Evolutionary conservation across 129 eudicot species (phyloP).

Genomic region (Saussurea involucrata): DNA sequence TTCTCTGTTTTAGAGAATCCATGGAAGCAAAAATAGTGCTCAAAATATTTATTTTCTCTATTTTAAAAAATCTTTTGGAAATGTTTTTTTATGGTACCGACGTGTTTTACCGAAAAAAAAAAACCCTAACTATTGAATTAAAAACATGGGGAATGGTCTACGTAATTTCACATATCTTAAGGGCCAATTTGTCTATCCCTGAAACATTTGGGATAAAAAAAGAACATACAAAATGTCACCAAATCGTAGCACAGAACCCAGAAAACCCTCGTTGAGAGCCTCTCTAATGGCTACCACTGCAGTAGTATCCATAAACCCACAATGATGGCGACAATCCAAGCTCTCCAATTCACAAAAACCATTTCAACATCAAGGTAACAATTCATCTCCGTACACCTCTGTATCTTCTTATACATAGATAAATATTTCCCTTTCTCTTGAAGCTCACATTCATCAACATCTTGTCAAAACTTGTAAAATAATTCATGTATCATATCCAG

Average conservation of each 20-base stretch:
- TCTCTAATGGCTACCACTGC: conserved; percentile 23
- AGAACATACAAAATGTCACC: not conserved
- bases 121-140: not conserved
- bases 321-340: conserved; percentile 16
- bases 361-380: conserved; percentile 19
- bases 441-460: conserved; percentile 14
- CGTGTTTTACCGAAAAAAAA: not conserved
- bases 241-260: not conserved
- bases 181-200: not conserved
- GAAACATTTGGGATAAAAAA: not conserved
- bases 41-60: too few relatives aligned
- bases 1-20: too few relatives aligned
- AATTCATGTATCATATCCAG: conserved; percentile 30
- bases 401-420: not conserved
- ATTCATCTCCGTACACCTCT: conserved; percentile 1
- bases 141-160: not conserved
- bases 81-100: too few relatives aligned
- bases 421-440: not conserved
- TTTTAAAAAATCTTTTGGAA: too few relatives aligned
- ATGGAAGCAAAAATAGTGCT: too few relatives aligned
- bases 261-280: conserved; percentile 27
- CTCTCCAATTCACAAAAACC: conserved; percentile 8
- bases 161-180: not conserved
- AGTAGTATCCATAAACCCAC: not conserved
- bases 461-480: not conserved